Evolutionary conservation across 1,139 yeast species (phyloP), one percentile per base, ranked within the genome.

Genomic region (Pichia sp.): DNA sequence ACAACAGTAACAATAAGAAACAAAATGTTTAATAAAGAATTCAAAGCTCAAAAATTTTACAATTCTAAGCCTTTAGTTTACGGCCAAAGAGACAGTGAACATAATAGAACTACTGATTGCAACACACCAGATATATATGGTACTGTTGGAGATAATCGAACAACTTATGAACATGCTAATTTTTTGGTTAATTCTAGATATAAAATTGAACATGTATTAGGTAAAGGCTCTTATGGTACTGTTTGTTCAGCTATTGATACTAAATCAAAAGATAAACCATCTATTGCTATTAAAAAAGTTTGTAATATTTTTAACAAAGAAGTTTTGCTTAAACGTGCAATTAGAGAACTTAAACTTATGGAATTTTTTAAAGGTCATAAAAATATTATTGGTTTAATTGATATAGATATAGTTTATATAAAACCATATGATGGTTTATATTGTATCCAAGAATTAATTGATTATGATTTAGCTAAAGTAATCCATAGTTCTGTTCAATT

Each of bases 211-310:
- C 74, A 76, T 40, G 74, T 83, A 2, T 71, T 90, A 44, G 97
- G 97, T 0, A 80, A 83, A 56, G 97, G 97, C 0, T 82, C 96
- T 0, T 90, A 87, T 64, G 97, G 97, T 1, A 79, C 83, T 0
- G 97, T 92, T 3, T 85, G 92, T 58, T 77, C 88, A 5, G 97
- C 95, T 0, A 63, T 81, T 10, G 96, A 90, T 63, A 67, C 75
- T 29, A 57, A 65, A 43, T 36, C 66, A 42, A 56, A 53, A 8
- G 64, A 61, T 33, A 63, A 64, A 18, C 56, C 71, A 44, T 44
- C 56, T 3, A 60, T 80, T 61, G 97, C 97, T 7, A 83, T 89
- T 47, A 90, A 90, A 63, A 86, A 85, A 61, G 84, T 88, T 18
- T 75, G 81, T 40, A 76, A 77, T 56, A 84, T 86, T 32, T 84